Base-by-base conservation (phyloP, 768 basidiomycete genomes). In the Leccinellum albellum region DNA sequence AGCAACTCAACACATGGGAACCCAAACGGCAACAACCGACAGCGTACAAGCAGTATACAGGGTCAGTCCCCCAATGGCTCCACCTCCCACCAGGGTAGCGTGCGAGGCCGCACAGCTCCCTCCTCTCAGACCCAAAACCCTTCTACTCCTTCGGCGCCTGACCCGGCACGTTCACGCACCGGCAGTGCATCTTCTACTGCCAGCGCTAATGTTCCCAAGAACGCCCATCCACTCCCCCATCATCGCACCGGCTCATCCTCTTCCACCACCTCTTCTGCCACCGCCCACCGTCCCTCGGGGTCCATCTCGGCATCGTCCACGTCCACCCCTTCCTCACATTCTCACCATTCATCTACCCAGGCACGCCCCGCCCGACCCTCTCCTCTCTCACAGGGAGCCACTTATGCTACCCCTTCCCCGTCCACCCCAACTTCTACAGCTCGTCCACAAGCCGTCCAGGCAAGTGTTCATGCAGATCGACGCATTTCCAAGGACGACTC, bases 401-500 rank as follows among this genome's bases (percentile, higher is more conserved):
- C 67, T 2, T 70, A 66, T 9, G 49, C 60, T 0, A 64, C 57
- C 51, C 44, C 66, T 10, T 40, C 62, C 13, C 55, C 59, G 2
- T 29, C 67, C 31, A 26, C 28, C 56, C 64, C 54, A 45, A 59
- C 58, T 9, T 60, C 52, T 9, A 37, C 48, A 8, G 54, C 66
- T 54, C 62, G 70, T 53, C 17, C 71, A 24, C 62, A 72, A 61
- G 49, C 65, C 59, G 61, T 73, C 32, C 70, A 63, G 33, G 81
- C 74, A 55, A 82, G 79, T 58, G 79, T 83, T 9, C 82, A 83
- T 26, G 72, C 82, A 3, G 88, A 90, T 70, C 84, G 86, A 65
- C 84, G 89, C 52, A 87, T 88, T 82, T 89, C 89, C 21, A 81
- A 82, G 58, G 87, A 89, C 71, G 88, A 90, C 64, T 86, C 83